Base-by-base conservation (phyloP, 2,329 filamentous ascomycete genomes). In the Calonectria hongkongensis region DNA sequence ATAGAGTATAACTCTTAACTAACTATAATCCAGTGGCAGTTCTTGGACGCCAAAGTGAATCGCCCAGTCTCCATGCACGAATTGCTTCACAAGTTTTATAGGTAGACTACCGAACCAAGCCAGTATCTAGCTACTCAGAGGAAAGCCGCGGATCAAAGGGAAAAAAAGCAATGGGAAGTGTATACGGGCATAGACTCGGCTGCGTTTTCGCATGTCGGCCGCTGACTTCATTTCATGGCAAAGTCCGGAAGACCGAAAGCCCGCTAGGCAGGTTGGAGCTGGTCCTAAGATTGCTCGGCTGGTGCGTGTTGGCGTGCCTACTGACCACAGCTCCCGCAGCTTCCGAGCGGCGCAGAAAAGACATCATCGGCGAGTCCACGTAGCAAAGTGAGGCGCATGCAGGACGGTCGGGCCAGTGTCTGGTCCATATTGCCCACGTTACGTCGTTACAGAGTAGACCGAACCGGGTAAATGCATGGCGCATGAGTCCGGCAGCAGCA, bases 311-410 rank as follows among this genome's bases (percentile, higher is more conserved):
- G 58, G 58, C 58, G 41, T 63, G 39, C 39, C 41, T 27, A 48
- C 30, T 67, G 36, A 25, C 68, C 9, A 18, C 41, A 48, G 43
- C 47, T 71, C 64, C 69, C 69, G 69, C 56, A 39, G 56, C 64
- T 47, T 71, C 69, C 69, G 69, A 28, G 15, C 45, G 54, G 54
- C 63, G 62, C 33, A 16, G 30, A 56, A 66, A 56, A 21, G 64
- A 39, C 41, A 47, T 65, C 47, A 27, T 33, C 27, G 16, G 41
- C 18, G 16, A 13, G 48, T 30, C 36, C 64, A 39, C 41, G n/a
- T 51, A 56, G 50, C 30, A 41, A 56, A 10, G 36, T 33, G 56
- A 66, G 69, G 64, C 69, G 69, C 64, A 71, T 28, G 64, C 28
- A 28, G 33, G 28, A 18, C 28, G 33, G 25, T 39, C 47, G 15